Evolutionary conservation across 1,284 basidiomycete genomes (phyloP).

Genomic region (Cryptococcus sp.): DNA sequence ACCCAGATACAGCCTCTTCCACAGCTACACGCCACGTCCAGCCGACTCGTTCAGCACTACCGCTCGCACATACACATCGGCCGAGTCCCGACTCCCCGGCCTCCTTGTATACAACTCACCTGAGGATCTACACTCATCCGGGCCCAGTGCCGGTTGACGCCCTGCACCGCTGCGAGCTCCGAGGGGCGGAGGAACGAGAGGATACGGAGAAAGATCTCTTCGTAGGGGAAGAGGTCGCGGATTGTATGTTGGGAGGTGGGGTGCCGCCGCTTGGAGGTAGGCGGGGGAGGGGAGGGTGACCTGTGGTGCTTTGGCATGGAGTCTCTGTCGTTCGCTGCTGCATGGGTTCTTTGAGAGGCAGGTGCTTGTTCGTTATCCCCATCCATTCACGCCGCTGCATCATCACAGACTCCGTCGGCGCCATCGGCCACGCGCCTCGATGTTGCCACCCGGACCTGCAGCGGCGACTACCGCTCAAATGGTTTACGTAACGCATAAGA

Average conservation of each 20-base stretch:
- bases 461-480: too few species aligned
- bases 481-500: background rate
- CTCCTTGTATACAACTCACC: constrained; percentile 24
- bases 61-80: constrained; percentile 11
- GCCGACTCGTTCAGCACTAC: constrained; percentile 20
- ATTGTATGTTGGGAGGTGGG: constrained; percentile 5
- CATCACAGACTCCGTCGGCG: too few species aligned
- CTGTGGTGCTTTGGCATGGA: background rate
- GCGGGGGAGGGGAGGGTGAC: background rate
- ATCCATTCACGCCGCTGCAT: too few species aligned
- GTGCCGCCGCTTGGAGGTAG: background rate
- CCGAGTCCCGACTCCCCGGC: background rate
- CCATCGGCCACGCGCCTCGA: background rate
- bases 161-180: constrained; percentile 41
- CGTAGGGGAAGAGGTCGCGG: constrained; percentile 35
- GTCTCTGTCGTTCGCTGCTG: too few species aligned
- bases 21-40: constrained; percentile 26
- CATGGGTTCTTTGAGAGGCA: too few species aligned
- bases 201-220: constrained; percentile 49
- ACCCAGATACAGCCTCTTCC: constrained; percentile 46
- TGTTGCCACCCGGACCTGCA: too few species aligned
- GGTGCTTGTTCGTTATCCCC: too few species aligned
- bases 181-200: constrained; percentile 37
- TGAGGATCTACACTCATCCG: constrained; percentile 45
- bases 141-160: constrained; percentile 42